These are phyloP conservation scores for Fusarium sp. DNA, from an alignment of 2,329 filamentous ascomycete genomes.

Conservation along the genomic window DNA sequence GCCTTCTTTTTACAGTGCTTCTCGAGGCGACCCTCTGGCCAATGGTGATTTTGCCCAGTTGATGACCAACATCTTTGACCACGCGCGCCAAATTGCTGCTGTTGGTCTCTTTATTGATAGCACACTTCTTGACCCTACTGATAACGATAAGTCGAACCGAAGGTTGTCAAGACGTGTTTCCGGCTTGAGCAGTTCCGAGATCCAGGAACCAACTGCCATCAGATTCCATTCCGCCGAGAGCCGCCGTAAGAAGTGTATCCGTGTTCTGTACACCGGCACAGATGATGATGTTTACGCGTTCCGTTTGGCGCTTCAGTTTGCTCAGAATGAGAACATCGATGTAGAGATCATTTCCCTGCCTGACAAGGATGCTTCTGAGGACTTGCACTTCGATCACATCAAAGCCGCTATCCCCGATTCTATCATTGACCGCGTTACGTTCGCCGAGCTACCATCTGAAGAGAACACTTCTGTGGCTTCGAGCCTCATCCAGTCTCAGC, in stretches of 20 bases:
- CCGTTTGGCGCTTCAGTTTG: conserved; percentile 84
- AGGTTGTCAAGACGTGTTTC: conserved; percentile 24
- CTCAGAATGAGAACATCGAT: conserved; percentile 68
- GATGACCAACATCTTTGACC: conserved; percentile 28
- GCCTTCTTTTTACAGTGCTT: conserved; percentile 32
- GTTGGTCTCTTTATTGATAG: conserved; percentile 28
- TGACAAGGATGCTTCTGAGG: conserved; percentile 4
- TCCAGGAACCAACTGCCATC: conserved; percentile 12
- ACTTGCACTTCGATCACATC: conserved; percentile 16
- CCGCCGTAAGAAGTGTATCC: conserved; percentile 75
- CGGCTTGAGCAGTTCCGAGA: conserved; percentile 12
- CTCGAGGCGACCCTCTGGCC: conserved; percentile 25
- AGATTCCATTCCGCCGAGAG: conserved; percentile 33
- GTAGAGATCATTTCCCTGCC: conserved; percentile 22
- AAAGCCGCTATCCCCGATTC: conserved; percentile 14
- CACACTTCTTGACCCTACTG: conserved; percentile 23
- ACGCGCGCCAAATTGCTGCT: conserved; percentile 5
- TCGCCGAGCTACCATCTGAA: conserved; percentile 32
- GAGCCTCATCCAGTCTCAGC: conserved; percentile 5
- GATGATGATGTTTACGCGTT: conserved; percentile 86
- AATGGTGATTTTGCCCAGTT: conserved; percentile 32
- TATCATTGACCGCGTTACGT: conserved; percentile 10
- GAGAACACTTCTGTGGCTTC: conserved; percentile 16
- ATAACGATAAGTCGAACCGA: neutral
- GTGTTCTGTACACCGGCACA: conserved; percentile 88